Base-by-base conservation (phyloP, 208 protist genomes). In the Trypanosoma scelopori region DNA sequence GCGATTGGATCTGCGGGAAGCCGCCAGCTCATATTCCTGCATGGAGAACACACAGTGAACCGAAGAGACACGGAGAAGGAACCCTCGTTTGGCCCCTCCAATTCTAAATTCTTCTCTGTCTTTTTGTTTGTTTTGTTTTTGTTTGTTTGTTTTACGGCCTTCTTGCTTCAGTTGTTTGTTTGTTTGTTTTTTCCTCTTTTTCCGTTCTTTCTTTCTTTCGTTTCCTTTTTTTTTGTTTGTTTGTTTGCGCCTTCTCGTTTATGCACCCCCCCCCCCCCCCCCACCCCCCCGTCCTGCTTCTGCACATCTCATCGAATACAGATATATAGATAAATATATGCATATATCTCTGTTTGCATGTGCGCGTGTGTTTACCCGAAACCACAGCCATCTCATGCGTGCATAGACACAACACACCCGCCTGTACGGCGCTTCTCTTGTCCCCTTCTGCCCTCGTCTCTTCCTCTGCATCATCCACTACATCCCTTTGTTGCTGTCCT, bases 181-280 rank as follows among this genome's bases (percentile, higher is more conserved):
- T 15, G 35, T 15, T 11, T 61, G 23, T 41, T 32, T 41, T 51
- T 28, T 63, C 9, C 9, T 15, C 32, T 48, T 18, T 32, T 45
- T 30, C 47, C 30, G 1, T 37, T 63, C 56, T 63, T 30, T 35
- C 47, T 63, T 23, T 43, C 25, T 1, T 35, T 43, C 48, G 12
- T 47, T 4, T 5, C 43, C 32, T 57, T 32, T 37, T 57, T 57
- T 66, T 23, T 27, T 43, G 25, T 32, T 22, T 28, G 0, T 48
- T 23, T 32, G 11, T 60, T 32, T 60, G 16, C 32, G 30, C 22
- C 1, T 18, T 3, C 23, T 28, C 7, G 2, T 56, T 28, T 59
- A n/a, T 59, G 1, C 32, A n/a, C 37, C 23, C 32, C 30, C 32
- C 25, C 18, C n/a, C 27, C 27, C 35, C 13, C 53, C 3, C 27